Base-by-base conservation (phyloP, 2,329 filamentous ascomycete species). In the Septoria petroselini region DNA sequence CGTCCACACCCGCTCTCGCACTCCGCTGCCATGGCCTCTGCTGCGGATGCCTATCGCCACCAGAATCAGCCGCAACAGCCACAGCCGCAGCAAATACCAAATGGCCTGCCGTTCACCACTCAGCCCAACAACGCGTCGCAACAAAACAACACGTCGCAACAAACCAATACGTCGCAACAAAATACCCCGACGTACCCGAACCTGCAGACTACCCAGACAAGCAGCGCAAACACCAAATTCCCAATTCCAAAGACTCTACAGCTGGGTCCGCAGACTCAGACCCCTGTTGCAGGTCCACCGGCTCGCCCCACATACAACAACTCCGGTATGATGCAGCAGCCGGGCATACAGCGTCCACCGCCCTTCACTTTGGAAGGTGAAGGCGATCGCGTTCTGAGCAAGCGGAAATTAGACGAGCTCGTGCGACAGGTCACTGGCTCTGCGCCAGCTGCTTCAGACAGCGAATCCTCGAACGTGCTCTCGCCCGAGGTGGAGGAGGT, bases 401-500 rank as follows among this genome's bases (percentile, higher is more conserved):
- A 96, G 80, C 94, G 95, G 74, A 97, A 95, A 73, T 78, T 98
- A 33, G 91, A 98, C 65, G 91, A 96, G 67, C 78, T 98, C 30
- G 91, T 97, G 7, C 83, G 91, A 42, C 91, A 97, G 70, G 90
- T 97, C 52, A 95, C 89, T 29, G 91, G 91, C 46, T 85, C 85
- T 6, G 84, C 83, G 15, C 85, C 88, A 54, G 76, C 80, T n/a
- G 78, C 83, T 34, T 84, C 82, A 55, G 53, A 58, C 49, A 86
- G 85, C 7, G 84, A 82, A 33, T 57, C 56, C 7, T 55, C 56
- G 19, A 79, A 82, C 40, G 83, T 83, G 53, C 73, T 97, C 58
- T 88, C 88, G 21, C 88, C 93, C 0, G 93, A 97, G 61, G 91
- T 95, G 41, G 93, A 98, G 80, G 91, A 97, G 88, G 88, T 87